phyloP scores from a whole-genome alignment of 2,329 filamentous ascomycete species.

The Cercospora citrullina region DNA sequence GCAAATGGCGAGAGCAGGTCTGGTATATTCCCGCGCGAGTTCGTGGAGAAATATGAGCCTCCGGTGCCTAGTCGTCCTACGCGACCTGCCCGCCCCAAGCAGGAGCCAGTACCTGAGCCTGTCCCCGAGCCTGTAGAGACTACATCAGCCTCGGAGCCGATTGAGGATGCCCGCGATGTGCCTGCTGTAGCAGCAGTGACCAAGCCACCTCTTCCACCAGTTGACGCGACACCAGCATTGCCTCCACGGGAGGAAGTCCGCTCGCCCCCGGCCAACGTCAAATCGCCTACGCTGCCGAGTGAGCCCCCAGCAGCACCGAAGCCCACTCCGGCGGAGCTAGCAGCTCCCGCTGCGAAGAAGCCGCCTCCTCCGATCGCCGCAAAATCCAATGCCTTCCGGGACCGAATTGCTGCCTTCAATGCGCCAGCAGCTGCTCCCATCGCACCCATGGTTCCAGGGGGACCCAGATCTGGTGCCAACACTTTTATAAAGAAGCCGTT shows the following conservation, averaged over 20 bases:
- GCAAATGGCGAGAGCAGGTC: constrained; percentile 71
- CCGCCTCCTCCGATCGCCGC: constrained; percentile 64
- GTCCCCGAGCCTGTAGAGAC: constrained; percentile 31
- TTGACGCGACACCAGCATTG: constrained; percentile 33
- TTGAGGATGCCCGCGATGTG: constrained; percentile 32
- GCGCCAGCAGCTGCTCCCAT: constrained; percentile 80
- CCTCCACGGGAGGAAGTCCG: constrained; percentile 28
- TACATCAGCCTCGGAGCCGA: constrained; percentile 27
- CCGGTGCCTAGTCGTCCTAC: constrained; percentile 82
- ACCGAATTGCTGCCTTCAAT: constrained; percentile 97
- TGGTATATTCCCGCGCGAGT: constrained; percentile 93
- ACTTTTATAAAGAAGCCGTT: constrained; percentile 95
- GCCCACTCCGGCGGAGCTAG: constrained; percentile 40
- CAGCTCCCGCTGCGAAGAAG: constrained; percentile 50
- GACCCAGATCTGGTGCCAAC: constrained; percentile 54
- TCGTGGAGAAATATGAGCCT: constrained; percentile 94
- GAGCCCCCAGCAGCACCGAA: constrained; percentile 38
- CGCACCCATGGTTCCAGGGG: constrained; percentile 82
- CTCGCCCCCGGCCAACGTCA: constrained; percentile 31
- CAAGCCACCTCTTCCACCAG: constrained; percentile 42
- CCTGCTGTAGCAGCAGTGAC: constrained; percentile 37
- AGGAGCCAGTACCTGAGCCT: constrained; percentile 48
- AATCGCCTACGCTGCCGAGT: constrained; percentile 17
- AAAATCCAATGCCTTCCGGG: constrained; percentile 84
- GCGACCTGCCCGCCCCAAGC: constrained; percentile 68